Evolutionary conservation across 192 early-diverging fungal species (phyloP), one percentile per base, ranked within the genome.

Genomic region (Umbelopsis vinacea): DNA sequence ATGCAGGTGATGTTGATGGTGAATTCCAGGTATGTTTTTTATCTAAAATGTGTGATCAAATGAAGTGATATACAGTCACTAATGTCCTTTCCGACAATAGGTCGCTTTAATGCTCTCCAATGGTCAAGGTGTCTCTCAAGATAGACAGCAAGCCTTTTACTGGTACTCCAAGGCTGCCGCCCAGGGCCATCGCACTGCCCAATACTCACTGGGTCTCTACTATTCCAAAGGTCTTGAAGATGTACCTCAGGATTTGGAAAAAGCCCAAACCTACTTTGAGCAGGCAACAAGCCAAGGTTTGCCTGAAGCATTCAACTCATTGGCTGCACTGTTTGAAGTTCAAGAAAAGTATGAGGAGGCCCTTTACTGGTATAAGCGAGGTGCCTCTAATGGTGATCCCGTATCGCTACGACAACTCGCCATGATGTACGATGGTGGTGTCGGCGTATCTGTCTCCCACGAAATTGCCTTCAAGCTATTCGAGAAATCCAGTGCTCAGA

Each of bases 91-190:
- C 11, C 11, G 6, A 50, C 3, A n/a, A 8, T 52, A 79, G 78
- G 67, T 80, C 67, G 78, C 68, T 22, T 73, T 73, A 4, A 82
- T 82, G 81, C 67, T 79, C 53, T 78, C 75, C 22, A 75, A 77
- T 63, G 80, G 80, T 2, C 33, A 73, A 55, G 76, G 79, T 29
- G 73, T 79, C 43, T 11, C 54, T 22, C 17, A 68, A 40, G 70
- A 80, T 26, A 60, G 71, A 10, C 38, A 60, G 24, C 71, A 66
- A 23, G 83, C 83, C 17, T 76, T 79, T 52, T 67, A 74, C 50
- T 85, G 79, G 84, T 82, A 81, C 53, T 35, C 68, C 23, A 78
- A 76, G 35, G 72, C 79, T 22, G 79, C 71, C 10, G 43, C 69
- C 1, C 50, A 76, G 48, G 84, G 82, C 19, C 69, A 73, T 33